phyloP scores from a whole-genome alignment of 1,139 yeast genomes.

The Nakaseomyces uthaithaninus region DNA sequence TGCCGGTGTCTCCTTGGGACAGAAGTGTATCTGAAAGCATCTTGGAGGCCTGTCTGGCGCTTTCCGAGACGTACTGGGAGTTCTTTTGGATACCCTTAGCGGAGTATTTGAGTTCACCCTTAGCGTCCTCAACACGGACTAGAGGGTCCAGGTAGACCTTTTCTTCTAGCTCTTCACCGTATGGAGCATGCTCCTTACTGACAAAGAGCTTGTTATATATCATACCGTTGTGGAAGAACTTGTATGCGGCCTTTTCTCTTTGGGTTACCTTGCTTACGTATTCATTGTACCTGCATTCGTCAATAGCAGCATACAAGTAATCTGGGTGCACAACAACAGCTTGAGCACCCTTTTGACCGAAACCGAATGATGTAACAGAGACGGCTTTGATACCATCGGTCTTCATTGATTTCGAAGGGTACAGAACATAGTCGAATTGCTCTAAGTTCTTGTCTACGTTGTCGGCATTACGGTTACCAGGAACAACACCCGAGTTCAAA shows the following conservation, averaged over 20 bases:
- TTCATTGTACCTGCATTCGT: constrained; percentile 55
- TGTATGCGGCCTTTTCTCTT: constrained; percentile 85
- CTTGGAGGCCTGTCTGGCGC: constrained; percentile 21
- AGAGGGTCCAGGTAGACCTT: constrained; percentile 92
- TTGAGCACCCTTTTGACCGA: constrained; percentile 99
- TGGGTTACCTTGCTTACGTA: constrained; percentile 65
- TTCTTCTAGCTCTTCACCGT: constrained; percentile 77
- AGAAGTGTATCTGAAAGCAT: constrained; percentile 40
- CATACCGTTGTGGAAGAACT: constrained; percentile 94
- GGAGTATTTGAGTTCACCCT: constrained; percentile 45
- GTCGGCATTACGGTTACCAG: constrained; percentile 98
- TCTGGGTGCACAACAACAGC: constrained; percentile 89
- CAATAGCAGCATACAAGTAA: constrained; percentile 79
- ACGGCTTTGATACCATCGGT: constrained; percentile 98
- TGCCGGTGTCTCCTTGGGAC: constrained; percentile 37
- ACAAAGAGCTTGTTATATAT: constrained; percentile 86
- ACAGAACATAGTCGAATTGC: constrained; percentile 78
- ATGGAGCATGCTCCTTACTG: constrained; percentile 91
- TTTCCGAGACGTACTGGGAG: constrained; percentile 18
- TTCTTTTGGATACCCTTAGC: constrained; percentile 32
- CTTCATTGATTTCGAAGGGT: constrained; percentile 87
- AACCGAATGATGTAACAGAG: constrained; percentile 94
- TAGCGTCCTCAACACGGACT: constrained; percentile 60
- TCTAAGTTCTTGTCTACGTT: constrained; percentile 79
- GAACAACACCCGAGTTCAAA: constrained; percentile 85